These are phyloP conservation scores for Exsudoporus floridanus DNA, from an alignment of 1,284 basidiomycete genomes.

Conservation along the genomic window DNA sequence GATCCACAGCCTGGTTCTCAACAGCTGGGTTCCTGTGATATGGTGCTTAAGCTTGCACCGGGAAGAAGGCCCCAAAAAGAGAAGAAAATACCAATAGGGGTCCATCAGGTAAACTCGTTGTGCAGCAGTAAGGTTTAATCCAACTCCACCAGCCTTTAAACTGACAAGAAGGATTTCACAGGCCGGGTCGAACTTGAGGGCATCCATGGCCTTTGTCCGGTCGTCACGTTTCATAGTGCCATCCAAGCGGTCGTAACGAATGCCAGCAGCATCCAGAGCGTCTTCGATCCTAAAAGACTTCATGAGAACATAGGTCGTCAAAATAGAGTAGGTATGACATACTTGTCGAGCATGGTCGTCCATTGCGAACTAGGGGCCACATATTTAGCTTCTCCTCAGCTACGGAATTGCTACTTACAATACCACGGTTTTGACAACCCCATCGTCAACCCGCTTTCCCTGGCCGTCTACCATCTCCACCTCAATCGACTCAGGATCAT, in stretches of 20 bases:
- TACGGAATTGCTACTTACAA: slow-evolving; percentile 59
- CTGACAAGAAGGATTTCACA: slow-evolving; percentile 95
- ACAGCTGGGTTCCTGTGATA: slow-evolving; percentile 87
- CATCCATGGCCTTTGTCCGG: slow-evolving; percentile 85
- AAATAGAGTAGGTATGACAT: slow-evolving; percentile 21
- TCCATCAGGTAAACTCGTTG: slow-evolving; percentile 93
- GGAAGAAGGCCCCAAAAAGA: background rate
- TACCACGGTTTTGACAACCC: slow-evolving; percentile 83
- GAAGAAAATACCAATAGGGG: slow-evolving; percentile 77
- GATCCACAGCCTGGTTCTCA: slow-evolving; percentile 93
- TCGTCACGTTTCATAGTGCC: slow-evolving; percentile 97
- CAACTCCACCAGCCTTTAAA: slow-evolving; percentile 95
- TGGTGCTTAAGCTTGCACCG: slow-evolving; percentile 6
- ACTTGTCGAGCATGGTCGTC: slow-evolving; percentile 96
- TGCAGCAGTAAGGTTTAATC: slow-evolving; percentile 90
- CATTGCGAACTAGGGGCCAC: slow-evolving; percentile 75
- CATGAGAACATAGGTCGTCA: slow-evolving; percentile 13
- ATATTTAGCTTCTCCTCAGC: slow-evolving; percentile 20
- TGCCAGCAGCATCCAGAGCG: slow-evolving; percentile 77
- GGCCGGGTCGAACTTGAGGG: slow-evolving; percentile 78
- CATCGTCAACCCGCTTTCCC: slow-evolving; percentile 68
- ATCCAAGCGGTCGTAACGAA: slow-evolving; percentile 88
- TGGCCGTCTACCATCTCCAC: slow-evolving; percentile 72
- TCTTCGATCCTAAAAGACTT: slow-evolving; percentile 71
- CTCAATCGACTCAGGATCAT: slow-evolving; percentile 69